phyloP scores from a whole-genome alignment of 129 eudicot genomes.

The Escallonia rubra region DNA sequence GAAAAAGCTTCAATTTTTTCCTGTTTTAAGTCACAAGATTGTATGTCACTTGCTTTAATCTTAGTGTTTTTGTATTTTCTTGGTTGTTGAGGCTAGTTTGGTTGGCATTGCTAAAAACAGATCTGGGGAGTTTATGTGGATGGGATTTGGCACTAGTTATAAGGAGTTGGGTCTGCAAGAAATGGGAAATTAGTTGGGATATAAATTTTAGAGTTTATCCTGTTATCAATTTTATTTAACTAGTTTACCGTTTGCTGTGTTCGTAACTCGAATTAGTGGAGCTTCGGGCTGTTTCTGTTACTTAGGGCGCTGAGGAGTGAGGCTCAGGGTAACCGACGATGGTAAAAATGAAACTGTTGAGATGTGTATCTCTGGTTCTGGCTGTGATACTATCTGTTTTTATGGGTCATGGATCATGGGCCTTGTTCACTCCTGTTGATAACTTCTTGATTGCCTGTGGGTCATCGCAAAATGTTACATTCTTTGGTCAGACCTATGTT shows the following conservation, averaged over 20 bases:
- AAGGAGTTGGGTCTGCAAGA: too few relatives aligned
- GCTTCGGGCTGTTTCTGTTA: neutral
- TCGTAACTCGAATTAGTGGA: neutral
- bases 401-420: conserved; percentile 32
- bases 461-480: conserved; percentile 73
- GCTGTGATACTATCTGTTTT: conserved; percentile 18
- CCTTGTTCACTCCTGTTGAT: conserved; percentile 68
- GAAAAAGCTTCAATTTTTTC: conserved; percentile 14
- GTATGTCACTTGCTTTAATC: neutral
- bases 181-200: neutral
- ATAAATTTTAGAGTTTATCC: neutral
- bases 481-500: conserved; percentile 58
- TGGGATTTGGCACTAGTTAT: neutral
- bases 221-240: too few relatives aligned
- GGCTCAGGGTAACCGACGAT: neutral
- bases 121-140: conserved; percentile 18
- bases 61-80: neutral
- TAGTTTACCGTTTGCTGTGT: neutral
- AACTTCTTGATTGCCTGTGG: conserved; percentile 87
- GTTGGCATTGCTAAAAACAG: conserved; percentile 6
- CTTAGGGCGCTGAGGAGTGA: neutral
- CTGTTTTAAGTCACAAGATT: neutral
- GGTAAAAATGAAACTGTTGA: conserved; percentile 27
- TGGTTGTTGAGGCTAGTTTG: neutral
- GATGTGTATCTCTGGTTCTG: conserved; percentile 31